Evolutionary conservation across 2,329 filamentous ascomycete species (phyloP).

Genomic region (Nannizziopsis arthrosporioides): DNA sequence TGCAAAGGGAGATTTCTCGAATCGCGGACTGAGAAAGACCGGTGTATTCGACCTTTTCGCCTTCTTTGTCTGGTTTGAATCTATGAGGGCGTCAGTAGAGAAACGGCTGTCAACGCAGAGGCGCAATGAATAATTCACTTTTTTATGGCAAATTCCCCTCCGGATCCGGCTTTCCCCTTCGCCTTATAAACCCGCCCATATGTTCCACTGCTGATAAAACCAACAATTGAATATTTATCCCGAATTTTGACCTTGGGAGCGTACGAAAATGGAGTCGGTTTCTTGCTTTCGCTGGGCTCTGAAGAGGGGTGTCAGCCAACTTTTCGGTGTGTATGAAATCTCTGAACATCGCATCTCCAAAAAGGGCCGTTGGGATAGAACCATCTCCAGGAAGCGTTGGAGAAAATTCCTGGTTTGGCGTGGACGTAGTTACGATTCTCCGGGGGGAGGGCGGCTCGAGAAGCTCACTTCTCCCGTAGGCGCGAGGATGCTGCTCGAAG

Average conservation of each 20-base stretch:
- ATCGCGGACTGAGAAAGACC: constrained; percentile 96
- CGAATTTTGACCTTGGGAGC: constrained; percentile 71
- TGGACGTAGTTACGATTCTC: background rate
- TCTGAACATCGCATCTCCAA: background rate
- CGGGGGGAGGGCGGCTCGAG: background rate
- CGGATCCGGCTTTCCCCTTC: constrained; percentile 57
- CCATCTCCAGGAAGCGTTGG: background rate
- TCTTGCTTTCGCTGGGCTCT: constrained; percentile 31
- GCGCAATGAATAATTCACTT: constrained; percentile 46
- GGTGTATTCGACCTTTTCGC: constrained; percentile 86
- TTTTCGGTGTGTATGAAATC: too few relatives aligned
- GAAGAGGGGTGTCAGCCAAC: background rate
- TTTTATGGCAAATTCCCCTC: constrained; percentile 92
- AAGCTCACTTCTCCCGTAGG: background rate
- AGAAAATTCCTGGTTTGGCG: background rate
- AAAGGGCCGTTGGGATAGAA: background rate
- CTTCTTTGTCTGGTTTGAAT: constrained; percentile 97
- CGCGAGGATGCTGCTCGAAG: background rate
- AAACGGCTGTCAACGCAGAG: background rate
- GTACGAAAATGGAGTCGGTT: constrained; percentile 41
- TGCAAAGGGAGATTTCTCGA: constrained; percentile 93
- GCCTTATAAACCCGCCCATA: constrained; percentile 99
- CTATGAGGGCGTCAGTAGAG: constrained; percentile 25
- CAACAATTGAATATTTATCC: constrained; percentile 90
- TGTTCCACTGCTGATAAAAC: constrained; percentile 95